phyloP scores from a whole-genome alignment of 176 grass and related monocot species.

The Hsuehochloa calcarea region DNA sequence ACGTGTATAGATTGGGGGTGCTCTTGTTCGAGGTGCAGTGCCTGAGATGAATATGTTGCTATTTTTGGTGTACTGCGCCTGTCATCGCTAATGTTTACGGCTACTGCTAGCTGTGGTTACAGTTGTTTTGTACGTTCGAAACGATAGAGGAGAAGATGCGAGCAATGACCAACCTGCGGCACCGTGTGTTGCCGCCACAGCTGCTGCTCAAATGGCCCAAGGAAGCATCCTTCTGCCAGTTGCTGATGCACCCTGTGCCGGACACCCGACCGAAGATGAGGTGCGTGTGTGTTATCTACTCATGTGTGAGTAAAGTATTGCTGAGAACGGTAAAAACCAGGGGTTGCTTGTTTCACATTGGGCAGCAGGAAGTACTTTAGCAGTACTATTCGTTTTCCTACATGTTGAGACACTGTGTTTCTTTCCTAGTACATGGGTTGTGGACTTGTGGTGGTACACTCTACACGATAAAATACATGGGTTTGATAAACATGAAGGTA shows the following conservation, averaged over 20 bases:
- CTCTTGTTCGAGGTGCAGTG: constrained; percentile 82
- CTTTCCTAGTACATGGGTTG: not conserved
- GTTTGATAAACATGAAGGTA: not conserved
- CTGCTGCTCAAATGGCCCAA: constrained; percentile 87
- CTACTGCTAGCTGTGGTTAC: not conserved
- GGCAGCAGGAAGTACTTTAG: not conserved
- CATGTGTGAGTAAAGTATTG: not conserved
- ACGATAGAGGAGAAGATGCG: constrained; percentile 76
- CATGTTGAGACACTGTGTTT: not conserved
- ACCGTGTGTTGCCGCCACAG: constrained; percentile 77
- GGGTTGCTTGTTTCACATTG: constrained; percentile 9
- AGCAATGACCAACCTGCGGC: constrained; percentile 79
- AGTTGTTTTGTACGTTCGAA: constrained; percentile 87
- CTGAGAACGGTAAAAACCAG: not conserved
- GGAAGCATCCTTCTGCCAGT: constrained; percentile 93
- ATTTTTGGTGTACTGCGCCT: not conserved
- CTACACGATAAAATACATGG: not conserved
- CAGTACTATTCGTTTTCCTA: not conserved
- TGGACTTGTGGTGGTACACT: not conserved
- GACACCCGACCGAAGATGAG: constrained; percentile 84
- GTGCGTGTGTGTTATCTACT: constrained; percentile 15
- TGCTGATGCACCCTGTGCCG: constrained; percentile 86
- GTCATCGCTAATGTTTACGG: not conserved
- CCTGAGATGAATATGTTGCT: constrained; percentile 1
- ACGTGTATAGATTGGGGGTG: constrained; percentile 90